Evolutionary conservation across 2,329 filamentous ascomycete genomes (phyloP).

Genomic region (Botrytis tulipae): DNA sequence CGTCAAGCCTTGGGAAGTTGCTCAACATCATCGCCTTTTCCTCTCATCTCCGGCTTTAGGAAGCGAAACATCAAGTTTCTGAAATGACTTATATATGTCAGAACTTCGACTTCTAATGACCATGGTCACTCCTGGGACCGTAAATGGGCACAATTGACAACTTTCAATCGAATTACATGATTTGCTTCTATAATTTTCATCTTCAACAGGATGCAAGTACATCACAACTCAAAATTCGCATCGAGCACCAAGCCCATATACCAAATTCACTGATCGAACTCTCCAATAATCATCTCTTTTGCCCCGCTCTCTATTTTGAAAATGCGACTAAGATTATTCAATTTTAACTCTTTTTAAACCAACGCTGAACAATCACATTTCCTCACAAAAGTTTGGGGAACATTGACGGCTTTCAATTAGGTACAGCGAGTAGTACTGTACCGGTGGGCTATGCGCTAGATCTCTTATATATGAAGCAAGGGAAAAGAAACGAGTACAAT

Average conservation of each 20-base stretch:
- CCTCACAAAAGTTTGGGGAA: background rate
- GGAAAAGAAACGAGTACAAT: too few relatives aligned
- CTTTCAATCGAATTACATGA: background rate
- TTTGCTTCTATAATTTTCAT: background rate
- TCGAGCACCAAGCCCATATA: background rate
- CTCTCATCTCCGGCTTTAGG: background rate
- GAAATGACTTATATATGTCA: background rate
- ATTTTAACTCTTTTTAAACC: background rate
- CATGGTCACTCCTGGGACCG: background rate
- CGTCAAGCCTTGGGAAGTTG: background rate
- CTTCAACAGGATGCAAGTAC: background rate
- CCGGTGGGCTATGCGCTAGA: background rate
- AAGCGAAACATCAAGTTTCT: background rate
- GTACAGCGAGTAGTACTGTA: background rate
- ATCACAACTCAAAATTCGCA: background rate
- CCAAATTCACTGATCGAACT: background rate
- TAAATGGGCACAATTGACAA: background rate
- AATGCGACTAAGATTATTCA: accelerated
- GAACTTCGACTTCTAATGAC: background rate
- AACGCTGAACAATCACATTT: too few relatives aligned
- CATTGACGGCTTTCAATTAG: background rate
- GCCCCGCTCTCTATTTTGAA: background rate
- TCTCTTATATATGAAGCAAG: background rate
- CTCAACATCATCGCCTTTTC: background rate
- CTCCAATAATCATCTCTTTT: background rate